A percentile compares a stretch with the other conserved stretches of the same genome.
Evolutionary conservation across 805 yeast species (phyloP).

Genomic region (Starmera dryadoides): DNA sequence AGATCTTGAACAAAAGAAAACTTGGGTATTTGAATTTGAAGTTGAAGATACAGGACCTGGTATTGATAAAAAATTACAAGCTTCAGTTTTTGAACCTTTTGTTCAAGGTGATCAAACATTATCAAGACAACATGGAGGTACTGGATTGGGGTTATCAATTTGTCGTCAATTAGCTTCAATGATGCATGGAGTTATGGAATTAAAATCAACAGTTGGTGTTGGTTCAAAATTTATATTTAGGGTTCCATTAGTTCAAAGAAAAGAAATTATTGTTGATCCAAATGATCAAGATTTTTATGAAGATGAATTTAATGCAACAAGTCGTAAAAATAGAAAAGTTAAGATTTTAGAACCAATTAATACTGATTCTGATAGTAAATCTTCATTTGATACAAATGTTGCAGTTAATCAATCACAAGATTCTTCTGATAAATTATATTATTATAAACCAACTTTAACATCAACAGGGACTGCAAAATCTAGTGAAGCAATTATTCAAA

Average conservation of each 20-base stretch:
- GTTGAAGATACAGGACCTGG: conserved; percentile 95
- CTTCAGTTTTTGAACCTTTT: conserved; percentile 89
- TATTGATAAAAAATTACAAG: conserved; percentile 73
- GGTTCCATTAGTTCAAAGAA: conserved; percentile 61
- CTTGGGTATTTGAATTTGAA: conserved; percentile 47
- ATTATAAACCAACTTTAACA: conserved; percentile 26
- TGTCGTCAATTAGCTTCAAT: conserved; percentile 85
- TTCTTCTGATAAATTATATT: conserved; percentile 2
- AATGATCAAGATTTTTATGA: conserved; percentile 39
- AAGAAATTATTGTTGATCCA: conserved; percentile 23
- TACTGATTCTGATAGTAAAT: not conserved
- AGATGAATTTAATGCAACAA: conserved; percentile 58
- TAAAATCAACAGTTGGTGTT: conserved; percentile 67
- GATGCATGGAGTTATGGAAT: conserved; percentile 81
- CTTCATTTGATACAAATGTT: not conserved
- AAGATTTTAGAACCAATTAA: conserved; percentile 21
- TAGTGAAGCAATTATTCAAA: conserved; percentile 13
- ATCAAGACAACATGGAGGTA: conserved; percentile 90
- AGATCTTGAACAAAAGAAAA: conserved; percentile 20
- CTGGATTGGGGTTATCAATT: conserved; percentile 86
- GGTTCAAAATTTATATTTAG: conserved; percentile 83
- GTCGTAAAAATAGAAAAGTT: conserved; percentile 42
- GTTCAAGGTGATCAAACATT: conserved; percentile 95
- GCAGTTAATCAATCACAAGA: not conserved
- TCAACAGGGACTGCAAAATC: conserved; percentile 34